These are phyloP conservation scores for Colletotrichum endophyticum DNA, from an alignment of 2,329 filamentous ascomycete genomes.

Conservation along the genomic window DNA sequence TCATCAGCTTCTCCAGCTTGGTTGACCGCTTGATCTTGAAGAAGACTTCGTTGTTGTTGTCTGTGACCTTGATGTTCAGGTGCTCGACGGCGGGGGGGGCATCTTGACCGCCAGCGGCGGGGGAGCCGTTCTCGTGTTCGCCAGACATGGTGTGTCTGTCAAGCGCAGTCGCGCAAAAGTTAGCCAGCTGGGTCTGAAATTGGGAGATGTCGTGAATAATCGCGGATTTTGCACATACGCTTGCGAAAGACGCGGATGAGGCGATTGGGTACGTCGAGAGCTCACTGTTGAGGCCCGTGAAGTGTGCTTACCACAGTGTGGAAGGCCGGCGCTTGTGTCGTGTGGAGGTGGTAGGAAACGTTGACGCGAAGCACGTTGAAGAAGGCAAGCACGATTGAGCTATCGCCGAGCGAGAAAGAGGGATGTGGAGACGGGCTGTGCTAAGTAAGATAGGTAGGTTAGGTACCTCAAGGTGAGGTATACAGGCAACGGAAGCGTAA, in stretches of 20 bases:
- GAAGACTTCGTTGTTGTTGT: constrained; percentile 99
- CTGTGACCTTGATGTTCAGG: constrained; percentile 98
- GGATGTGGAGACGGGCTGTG: neutral
- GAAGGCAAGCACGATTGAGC: neutral
- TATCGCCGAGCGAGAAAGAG: neutral
- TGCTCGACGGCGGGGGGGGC: constrained; percentile 71
- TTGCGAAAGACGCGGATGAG: neutral
- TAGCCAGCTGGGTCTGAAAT: neutral
- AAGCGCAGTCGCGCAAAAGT: neutral
- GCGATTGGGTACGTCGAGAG: neutral
- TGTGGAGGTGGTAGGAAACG: neutral
- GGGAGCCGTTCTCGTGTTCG: constrained; percentile 56
- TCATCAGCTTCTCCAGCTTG: constrained; percentile 96
- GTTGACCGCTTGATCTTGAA: constrained; percentile 99
- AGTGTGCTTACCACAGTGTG: neutral
- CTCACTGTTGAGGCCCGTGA: neutral
- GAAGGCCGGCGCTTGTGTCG: neutral
- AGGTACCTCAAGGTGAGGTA: neutral
- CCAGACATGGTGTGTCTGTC: constrained; percentile 48
- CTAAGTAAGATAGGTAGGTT: neutral
- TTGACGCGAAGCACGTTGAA: neutral
- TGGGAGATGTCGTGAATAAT: neutral
- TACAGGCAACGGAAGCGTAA: neutral
- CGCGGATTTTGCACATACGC: neutral
- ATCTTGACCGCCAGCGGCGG: constrained; percentile 37